Conservation (phyloP, 2,329 filamentous ascomycete species). For the Fusarium praegraminearum region DNA sequence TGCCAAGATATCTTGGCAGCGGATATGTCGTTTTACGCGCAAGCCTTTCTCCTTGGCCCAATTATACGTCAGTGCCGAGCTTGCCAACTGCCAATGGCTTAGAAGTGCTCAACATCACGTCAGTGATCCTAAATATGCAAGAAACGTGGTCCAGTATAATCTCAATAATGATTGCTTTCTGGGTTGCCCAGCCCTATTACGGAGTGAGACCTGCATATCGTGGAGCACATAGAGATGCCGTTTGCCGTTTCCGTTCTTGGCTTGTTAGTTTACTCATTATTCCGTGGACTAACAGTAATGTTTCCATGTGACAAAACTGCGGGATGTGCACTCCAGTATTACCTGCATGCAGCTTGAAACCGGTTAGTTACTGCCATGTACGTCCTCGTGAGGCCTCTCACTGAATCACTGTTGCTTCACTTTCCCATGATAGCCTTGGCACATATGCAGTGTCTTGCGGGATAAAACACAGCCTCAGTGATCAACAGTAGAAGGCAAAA, state of each 20-base stretch:
- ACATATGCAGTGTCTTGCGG: constrained; percentile 11
- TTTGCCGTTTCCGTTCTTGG: constrained; percentile 19
- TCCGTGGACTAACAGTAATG: too few species aligned
- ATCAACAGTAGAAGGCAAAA: not conserved
- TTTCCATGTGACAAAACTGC: not conserved
- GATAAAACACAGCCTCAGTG: constrained; percentile 1
- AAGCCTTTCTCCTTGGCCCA: constrained; percentile 7
- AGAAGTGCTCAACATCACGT: not conserved
- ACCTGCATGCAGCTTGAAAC: not conserved
- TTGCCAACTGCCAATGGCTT: constrained; percentile 1
- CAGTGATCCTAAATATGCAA: not conserved
- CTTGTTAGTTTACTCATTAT: not conserved
- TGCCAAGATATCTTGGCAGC: constrained; percentile 16
- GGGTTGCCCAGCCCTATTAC: constrained; percentile 9
- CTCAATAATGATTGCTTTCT: not conserved
- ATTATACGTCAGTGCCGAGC: constrained; percentile 23
- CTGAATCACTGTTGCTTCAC: not conserved
- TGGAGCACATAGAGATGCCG: constrained; percentile 7
- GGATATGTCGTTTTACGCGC: constrained; percentile 14
- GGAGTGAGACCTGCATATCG: constrained; percentile 9
- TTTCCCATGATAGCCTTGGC: constrained; percentile 11
- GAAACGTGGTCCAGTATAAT: constrained; percentile 17
- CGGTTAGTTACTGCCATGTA: not conserved
- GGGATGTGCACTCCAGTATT: not conserved
- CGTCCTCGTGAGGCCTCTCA: constrained; percentile 12